Conservation (phyloP, 225 moss, liverwort and hornwort species). For the Neckera pumila region DNA sequence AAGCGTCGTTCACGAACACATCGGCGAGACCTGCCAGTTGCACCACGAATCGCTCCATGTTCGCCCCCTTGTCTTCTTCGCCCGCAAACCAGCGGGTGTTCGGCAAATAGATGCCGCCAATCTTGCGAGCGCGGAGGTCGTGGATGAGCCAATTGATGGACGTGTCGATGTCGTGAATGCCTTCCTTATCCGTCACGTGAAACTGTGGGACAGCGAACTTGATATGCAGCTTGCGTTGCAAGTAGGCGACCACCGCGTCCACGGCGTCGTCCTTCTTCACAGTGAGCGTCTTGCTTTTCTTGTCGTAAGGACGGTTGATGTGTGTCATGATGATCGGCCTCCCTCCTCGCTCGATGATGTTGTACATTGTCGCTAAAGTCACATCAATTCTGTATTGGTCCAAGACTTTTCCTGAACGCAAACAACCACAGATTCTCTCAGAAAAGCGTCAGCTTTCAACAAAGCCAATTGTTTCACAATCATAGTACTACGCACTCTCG, state of each 20-base stretch:
- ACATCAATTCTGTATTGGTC: slow-evolving; percentile 88
- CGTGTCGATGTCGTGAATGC: slow-evolving; percentile 83
- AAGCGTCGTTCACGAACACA: slow-evolving; percentile 90
- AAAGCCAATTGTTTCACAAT: not conserved
- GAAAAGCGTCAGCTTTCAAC: not conserved
- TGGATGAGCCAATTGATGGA: slow-evolving; percentile 93
- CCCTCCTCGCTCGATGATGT: slow-evolving; percentile 84
- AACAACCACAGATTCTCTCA: not conserved
- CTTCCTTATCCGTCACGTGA: slow-evolving; percentile 61
- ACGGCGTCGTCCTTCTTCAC: slow-evolving; percentile 71
- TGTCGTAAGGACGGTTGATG: slow-evolving; percentile 74
- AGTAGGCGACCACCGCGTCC: slow-evolving; percentile 76
- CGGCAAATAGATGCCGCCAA: slow-evolving; percentile 84
- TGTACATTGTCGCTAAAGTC: slow-evolving; percentile 83
- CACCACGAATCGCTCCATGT: slow-evolving; percentile 82
- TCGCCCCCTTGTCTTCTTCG: slow-evolving; percentile 71
- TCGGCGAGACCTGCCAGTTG: slow-evolving; percentile 92
- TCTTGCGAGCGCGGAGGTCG: slow-evolving; percentile 75
- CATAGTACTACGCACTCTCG: no score
- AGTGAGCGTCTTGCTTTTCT: slow-evolving; percentile 57
- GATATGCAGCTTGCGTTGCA: slow-evolving; percentile 84
- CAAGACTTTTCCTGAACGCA: slow-evolving; percentile 45
- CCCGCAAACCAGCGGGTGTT: slow-evolving; percentile 92
- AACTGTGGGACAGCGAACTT: slow-evolving; percentile 82
- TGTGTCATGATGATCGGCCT: slow-evolving; percentile 92